These are phyloP conservation scores for Rhizopus arrhizus DNA, from an alignment of 371 early-diverging fungal genomes.

Conservation along the genomic window DNA sequence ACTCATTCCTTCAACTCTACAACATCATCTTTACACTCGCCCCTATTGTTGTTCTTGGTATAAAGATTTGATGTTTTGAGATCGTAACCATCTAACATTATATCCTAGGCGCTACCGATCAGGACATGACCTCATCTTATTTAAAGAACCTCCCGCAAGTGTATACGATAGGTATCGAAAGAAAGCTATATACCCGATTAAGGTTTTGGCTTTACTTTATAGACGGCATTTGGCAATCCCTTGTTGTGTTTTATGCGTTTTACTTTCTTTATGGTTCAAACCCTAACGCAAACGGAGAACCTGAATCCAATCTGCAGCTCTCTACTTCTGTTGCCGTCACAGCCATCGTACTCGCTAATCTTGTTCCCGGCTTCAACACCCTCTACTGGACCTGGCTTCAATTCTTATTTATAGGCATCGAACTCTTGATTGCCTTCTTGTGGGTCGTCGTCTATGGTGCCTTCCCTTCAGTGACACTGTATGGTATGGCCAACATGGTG, in stretches of 20 bases:
- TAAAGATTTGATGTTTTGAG: background rate
- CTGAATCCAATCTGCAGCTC: conserved; percentile 52
- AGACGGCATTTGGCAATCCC: conserved; percentile 75
- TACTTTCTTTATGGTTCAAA: conserved; percentile 48
- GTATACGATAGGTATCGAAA: conserved; percentile 66
- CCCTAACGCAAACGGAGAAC: conserved; percentile 45
- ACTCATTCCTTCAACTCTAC: conserved; percentile 80
- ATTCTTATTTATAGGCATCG: conserved; percentile 48
- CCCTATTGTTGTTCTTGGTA: conserved; percentile 63
- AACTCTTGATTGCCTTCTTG: conserved; percentile 48
- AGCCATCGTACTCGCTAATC: conserved; percentile 69
- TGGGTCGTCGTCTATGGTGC: conserved; percentile 65
- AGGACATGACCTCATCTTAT: conserved; percentile 60
- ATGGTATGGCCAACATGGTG: conserved; percentile 63
- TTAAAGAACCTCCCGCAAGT: conserved; percentile 65
- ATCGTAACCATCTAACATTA: background rate
- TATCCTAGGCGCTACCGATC: conserved; percentile 57
- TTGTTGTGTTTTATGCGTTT: conserved; percentile 66
- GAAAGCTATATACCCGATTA: conserved; percentile 58
- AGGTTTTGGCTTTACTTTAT: conserved; percentile 68
- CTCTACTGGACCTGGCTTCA: conserved; percentile 79
- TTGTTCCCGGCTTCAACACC: conserved; percentile 73
- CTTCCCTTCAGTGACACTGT: conserved; percentile 53
- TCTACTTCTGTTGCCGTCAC: conserved; percentile 68
- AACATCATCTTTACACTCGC: conserved; percentile 78